A percentile compares a stretch with the other conserved stretches of the same genome.
Conservation (phyloP, 805 yeast species). For the Teunomyces lycoperdinae region DNA sequence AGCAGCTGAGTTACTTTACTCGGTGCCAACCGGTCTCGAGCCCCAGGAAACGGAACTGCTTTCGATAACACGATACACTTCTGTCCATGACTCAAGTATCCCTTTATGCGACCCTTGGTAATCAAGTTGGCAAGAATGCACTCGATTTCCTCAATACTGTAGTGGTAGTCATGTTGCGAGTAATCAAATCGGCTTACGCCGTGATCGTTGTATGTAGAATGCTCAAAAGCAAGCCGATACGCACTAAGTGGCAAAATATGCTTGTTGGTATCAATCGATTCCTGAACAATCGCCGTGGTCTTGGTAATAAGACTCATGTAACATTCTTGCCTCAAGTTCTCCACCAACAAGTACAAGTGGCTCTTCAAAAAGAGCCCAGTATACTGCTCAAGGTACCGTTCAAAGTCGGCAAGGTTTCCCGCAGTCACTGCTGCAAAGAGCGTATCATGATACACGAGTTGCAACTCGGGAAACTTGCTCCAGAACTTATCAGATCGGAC, state of each 20-base stretch:
- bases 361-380: conserved; percentile 53
- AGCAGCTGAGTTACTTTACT: background rate
- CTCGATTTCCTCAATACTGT: conserved; percentile 55
- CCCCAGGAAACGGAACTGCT: conserved; percentile 63
- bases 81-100: conserved; percentile 77
- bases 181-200: background rate
- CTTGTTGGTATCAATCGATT: conserved; percentile 24
- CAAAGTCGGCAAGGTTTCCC: conserved; percentile 60
- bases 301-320: conserved; percentile 50
- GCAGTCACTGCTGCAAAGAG: conserved; percentile 45
- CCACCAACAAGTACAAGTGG: conserved; percentile 59
- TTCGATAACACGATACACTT: conserved; percentile 74
- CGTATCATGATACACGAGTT: conserved; percentile 40
- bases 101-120: conserved; percentile 59
- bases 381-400: conserved; percentile 39
- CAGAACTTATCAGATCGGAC: conserved; percentile 28
- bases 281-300: conserved; percentile 19
- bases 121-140: conserved; percentile 68
- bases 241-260: conserved; percentile 42
- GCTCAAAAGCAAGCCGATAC: conserved; percentile 43
- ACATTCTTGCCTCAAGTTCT: conserved; percentile 50
- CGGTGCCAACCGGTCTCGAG: background rate
- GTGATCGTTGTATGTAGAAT: conserved; percentile 14
- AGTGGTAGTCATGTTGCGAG: conserved; percentile 3
- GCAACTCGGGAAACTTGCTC: conserved; percentile 40